Evolutionary conservation across 108 stramenopile genomes (phyloP).

Genomic region (Nitzschia palea): DNA sequence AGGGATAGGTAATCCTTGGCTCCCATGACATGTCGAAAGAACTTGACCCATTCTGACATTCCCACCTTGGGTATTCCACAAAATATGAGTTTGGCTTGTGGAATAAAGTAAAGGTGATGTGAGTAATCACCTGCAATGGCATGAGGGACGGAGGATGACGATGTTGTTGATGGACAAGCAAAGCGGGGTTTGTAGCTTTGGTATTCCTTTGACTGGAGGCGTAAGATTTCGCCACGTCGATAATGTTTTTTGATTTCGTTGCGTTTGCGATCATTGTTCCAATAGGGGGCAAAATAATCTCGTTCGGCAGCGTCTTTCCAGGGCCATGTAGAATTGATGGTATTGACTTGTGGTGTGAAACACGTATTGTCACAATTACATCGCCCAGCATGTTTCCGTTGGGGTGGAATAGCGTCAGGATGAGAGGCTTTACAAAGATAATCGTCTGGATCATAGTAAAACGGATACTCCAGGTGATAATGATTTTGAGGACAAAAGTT

Average conservation of each 20-base stretch:
- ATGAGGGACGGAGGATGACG: not conserved
- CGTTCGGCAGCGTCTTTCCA: constrained; percentile 6
- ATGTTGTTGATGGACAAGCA: not conserved
- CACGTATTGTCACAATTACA: constrained; percentile 18
- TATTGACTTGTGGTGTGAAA: constrained; percentile 18
- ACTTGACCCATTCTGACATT: constrained; percentile 56
- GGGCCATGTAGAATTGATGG: constrained; percentile 6
- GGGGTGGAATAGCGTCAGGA: not conserved
- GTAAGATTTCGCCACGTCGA: not conserved
- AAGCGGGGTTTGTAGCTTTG: not conserved
- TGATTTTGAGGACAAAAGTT: constrained; percentile 1
- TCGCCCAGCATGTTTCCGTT: not conserved
- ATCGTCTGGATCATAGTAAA: not conserved
- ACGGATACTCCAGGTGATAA: not conserved
- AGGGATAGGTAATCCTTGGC: constrained; percentile 53
- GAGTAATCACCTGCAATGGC: not conserved
- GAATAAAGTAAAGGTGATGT: constrained; percentile 42
- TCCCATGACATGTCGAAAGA: constrained; percentile 40
- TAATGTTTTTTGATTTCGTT: not conserved
- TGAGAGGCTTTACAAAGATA: constrained; percentile 4
- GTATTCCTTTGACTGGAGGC: not conserved
- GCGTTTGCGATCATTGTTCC: not conserved
- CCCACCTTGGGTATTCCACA: constrained; percentile 57
- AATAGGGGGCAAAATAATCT: not conserved
- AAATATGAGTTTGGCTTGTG: constrained; percentile 46